These are phyloP conservation scores for Microbotryum violaceum DNA, from an alignment of 1,284 basidiomycete species.

Conservation along the genomic window DNA sequence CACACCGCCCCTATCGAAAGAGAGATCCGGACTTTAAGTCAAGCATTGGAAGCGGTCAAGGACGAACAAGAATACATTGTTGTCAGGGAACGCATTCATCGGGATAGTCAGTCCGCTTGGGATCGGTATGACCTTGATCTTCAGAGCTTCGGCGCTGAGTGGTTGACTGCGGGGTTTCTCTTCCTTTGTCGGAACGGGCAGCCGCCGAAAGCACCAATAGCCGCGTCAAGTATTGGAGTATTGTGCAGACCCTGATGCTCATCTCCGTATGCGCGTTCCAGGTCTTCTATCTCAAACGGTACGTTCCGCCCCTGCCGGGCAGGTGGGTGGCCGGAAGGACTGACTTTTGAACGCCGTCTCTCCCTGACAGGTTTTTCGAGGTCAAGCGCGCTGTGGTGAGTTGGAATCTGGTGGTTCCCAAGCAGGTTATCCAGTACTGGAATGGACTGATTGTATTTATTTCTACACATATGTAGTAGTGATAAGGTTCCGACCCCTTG, in stretches of 20 bases:
- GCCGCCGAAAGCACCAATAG: slow-evolving; percentile 57
- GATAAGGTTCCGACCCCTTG: no score
- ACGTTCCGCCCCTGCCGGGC: not conserved
- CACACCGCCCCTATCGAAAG: slow-evolving; percentile 84
- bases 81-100: slow-evolving; percentile 82
- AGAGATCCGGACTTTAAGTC: slow-evolving; percentile 83
- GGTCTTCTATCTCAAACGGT: slow-evolving; percentile 71
- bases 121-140: not conserved
- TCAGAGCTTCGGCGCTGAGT: not conserved
- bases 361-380: slow-evolving; percentile 26
- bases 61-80: slow-evolving; percentile 99
- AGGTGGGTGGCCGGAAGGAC: not conserved
- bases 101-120: slow-evolving; percentile 57
- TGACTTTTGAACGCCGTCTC: not conserved
- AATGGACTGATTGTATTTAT: no score
- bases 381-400: slow-evolving; percentile 25
- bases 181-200: slow-evolving; percentile 25
- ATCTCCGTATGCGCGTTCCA: slow-evolving; percentile 92
- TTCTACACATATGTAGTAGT: no score
- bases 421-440: no score
- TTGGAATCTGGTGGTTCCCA: no score
- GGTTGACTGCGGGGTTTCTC: not conserved
- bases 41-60: slow-evolving; percentile 80
- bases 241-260: slow-evolving; percentile 78
- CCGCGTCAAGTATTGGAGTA: slow-evolving; percentile 98